Evolutionary conservation across 2,329 filamentous ascomycete genomes (phyloP).

Genomic region (Paramyrothecium roridum): DNA sequence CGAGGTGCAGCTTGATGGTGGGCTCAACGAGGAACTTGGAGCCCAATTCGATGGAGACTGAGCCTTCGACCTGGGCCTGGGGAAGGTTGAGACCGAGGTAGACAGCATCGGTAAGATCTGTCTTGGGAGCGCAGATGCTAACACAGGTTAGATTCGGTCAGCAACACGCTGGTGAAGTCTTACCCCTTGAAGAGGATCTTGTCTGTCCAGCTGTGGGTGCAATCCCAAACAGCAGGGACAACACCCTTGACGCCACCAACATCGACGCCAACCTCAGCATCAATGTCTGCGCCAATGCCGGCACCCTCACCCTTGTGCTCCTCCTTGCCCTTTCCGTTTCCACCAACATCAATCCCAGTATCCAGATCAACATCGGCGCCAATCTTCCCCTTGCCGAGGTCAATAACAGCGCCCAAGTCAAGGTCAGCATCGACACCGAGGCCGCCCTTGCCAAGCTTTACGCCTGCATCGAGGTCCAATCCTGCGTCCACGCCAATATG

Average conservation of each 20-base stretch:
- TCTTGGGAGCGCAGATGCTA: conserved; percentile 8
- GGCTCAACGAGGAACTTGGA: conserved; percentile 36
- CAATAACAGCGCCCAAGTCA: conserved; percentile 9
- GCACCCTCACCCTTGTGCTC: too few species aligned
- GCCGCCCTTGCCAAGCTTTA: conserved; percentile 43
- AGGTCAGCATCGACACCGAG: conserved; percentile 27
- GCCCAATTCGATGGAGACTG: conserved; percentile 40
- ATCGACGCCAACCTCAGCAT: neutral
- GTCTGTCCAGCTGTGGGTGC: conserved; percentile 7
- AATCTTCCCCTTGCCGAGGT: conserved; percentile 32
- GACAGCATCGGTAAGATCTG: conserved; percentile 12
- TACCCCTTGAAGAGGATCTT: conserved; percentile 9
- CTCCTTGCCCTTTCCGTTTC: too few species aligned
- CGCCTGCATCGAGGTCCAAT: conserved; percentile 34
- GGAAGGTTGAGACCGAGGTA: conserved; percentile 17
- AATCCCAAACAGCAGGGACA: conserved; percentile 6
- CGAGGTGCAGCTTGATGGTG: conserved; percentile 42
- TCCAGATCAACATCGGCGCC: neutral
- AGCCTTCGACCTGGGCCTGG: conserved; percentile 41
- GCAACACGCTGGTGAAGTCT: neutral
- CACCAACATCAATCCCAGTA: neutral
- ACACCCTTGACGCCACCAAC: neutral
- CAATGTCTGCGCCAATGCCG: neutral
- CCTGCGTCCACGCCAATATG: conserved; percentile 15
- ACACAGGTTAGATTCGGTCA: neutral